Conservation (phyloP, 768 basidiomycete species). For the Macrolepiota dolichaula region DNA sequence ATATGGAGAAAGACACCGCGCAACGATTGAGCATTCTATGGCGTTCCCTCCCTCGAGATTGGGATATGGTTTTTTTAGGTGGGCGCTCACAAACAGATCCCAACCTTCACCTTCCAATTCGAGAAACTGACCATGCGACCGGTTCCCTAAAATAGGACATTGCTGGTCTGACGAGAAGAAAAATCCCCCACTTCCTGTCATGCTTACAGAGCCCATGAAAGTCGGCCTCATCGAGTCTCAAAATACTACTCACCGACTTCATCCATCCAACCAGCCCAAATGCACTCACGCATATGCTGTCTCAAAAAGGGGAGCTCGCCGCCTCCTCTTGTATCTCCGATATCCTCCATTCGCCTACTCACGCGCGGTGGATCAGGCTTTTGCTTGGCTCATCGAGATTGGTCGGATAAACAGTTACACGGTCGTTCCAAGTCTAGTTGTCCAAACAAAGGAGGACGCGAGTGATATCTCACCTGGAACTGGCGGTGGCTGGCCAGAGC, state of each 20-base stretch:
- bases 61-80: slow-evolving; percentile 79
- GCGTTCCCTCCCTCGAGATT: slow-evolving; percentile 50
- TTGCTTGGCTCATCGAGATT: slow-evolving; percentile 58
- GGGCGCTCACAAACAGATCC: slow-evolving; percentile 13
- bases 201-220: slow-evolving; percentile 5
- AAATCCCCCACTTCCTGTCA: slow-evolving; percentile 25
- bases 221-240: slow-evolving; percentile 8
- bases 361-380: slow-evolving; percentile 72
- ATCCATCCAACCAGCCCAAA: slow-evolving; percentile 37
- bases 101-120: not conserved
- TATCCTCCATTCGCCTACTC: slow-evolving; percentile 70
- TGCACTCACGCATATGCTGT: slow-evolving; percentile 76
- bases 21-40: slow-evolving; percentile 46
- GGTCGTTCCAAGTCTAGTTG: slow-evolving; percentile 61
- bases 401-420: slow-evolving; percentile 24
- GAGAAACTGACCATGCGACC: not conserved
- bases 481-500: no score
- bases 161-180: slow-evolving; percentile 70
- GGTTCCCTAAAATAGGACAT: slow-evolving; percentile 47
- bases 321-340: slow-evolving; percentile 34
- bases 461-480: no score
- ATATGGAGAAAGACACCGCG: slow-evolving; percentile 66
- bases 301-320: slow-evolving; percentile 54
- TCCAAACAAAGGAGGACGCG: slow-evolving; percentile 35
- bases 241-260: not conserved